phyloP scores from a whole-genome alignment of 306 rosid genomes.

The Clitoria ternatea region DNA sequence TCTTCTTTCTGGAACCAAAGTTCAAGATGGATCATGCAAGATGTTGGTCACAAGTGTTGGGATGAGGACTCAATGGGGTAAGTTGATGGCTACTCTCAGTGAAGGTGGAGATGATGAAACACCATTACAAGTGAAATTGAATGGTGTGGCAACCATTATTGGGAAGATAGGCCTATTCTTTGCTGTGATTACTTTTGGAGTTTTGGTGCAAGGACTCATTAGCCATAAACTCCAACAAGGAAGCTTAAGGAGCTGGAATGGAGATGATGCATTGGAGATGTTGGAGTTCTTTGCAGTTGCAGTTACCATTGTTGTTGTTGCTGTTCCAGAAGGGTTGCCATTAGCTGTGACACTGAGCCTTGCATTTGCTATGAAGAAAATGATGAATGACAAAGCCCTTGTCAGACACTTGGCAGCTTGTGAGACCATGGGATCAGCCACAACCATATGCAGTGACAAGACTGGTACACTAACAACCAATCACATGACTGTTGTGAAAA shows the following conservation, averaged over 20 bases:
- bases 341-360: constrained; percentile 94
- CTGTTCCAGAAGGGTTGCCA: constrained; percentile 97
- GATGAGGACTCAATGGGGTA: constrained; percentile 99
- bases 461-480: constrained; percentile 95
- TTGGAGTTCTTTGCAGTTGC: constrained; percentile 89
- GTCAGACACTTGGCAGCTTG: constrained; percentile 98
- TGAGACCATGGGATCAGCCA: constrained; percentile 98
- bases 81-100: constrained; percentile 90
- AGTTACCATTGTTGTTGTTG: constrained; percentile 93
- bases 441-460: constrained; percentile 91
- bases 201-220: constrained; percentile 71
- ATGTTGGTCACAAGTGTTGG: constrained; percentile 93
- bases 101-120: constrained; percentile 99
- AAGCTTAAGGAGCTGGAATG: constrained; percentile 63
- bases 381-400: constrained; percentile 99
- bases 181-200: constrained; percentile 78
- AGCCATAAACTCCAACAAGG: constrained; percentile 57
- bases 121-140: constrained; percentile 90
- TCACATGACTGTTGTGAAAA: constrained; percentile 91
- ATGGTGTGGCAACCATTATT: constrained; percentile 94
- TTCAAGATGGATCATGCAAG: constrained; percentile 93
- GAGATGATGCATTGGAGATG: constrained; percentile 75
- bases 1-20: constrained; percentile 93
- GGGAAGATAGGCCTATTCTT: constrained; percentile 93
- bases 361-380: constrained; percentile 97